Conservation (phyloP, 1,139 yeast species). For the Taiozyma sp. region DNA sequence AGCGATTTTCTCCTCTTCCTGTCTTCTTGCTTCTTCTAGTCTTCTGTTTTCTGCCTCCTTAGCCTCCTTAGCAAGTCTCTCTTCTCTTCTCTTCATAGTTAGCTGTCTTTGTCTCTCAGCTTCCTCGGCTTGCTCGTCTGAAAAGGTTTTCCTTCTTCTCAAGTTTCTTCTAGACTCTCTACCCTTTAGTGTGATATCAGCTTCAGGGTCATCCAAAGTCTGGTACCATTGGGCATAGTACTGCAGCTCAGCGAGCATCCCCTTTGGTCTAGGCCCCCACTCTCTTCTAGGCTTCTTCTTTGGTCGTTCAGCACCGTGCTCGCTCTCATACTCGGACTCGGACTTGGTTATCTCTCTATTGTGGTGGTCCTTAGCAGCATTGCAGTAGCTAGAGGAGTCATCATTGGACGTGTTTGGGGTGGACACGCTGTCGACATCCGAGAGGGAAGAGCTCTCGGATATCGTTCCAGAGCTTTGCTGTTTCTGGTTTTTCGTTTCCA, state of each 20-base stretch:
- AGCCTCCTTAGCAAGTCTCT: conserved; percentile 1
- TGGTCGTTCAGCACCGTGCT: neutral
- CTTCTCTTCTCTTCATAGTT: conserved; percentile 2
- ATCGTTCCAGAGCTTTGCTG: neutral
- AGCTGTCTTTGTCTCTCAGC: neutral
- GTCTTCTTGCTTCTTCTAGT: conserved; percentile 1
- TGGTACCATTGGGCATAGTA: neutral
- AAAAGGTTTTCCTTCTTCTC: neutral
- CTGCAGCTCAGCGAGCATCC: neutral
- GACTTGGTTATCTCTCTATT: neutral
- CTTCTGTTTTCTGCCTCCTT: conserved; percentile 1
- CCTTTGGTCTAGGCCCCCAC: conserved; percentile 1
- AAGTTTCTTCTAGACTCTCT: neutral
- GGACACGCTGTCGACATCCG: neutral
- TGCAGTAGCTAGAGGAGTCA: neutral
- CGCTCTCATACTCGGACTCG: neutral
- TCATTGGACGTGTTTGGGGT: neutral
- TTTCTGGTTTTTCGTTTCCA: neutral
- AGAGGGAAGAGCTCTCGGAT: neutral
- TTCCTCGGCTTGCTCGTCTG: neutral
- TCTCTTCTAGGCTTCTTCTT: conserved; percentile 7
- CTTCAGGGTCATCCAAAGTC: neutral
- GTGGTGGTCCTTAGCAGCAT: neutral
- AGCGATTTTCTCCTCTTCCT: conserved; percentile 3
- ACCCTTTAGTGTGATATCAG: neutral